Base-by-base conservation (phyloP, 371 early-diverging fungal genomes). In the Entomophthora muscae region DNA sequence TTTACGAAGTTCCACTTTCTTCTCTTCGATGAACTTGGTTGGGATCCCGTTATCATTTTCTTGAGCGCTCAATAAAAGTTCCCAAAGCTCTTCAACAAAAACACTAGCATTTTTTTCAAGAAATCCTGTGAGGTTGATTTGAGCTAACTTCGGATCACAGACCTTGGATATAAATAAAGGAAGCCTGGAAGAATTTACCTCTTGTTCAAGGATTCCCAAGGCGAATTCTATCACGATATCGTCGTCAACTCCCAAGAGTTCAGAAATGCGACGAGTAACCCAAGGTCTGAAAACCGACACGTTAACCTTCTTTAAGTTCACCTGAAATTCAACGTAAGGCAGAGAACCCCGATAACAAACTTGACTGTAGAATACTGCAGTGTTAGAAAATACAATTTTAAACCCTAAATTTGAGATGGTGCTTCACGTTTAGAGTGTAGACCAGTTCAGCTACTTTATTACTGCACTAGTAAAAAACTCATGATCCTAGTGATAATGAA, bases 101-200 rank as follows among this genome's bases (percentile, higher is more conserved):
- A 65, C 67, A 52, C 78, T 78, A 1, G 98, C 78, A 52, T 90
- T 88, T 59, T 78, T 75, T 66, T 93, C 93, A 52, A 97, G 71
- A 70, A 97, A 97, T 17, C 95, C 95, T 0, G 93, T 91, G n/a
- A 97, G 75, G 68, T 91, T 89, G 72, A 95, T 90, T 73, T 97
- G 98, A 80, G 95, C 86, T 42, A 76, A 68, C 64, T 82, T 82
- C 32, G 95, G 92, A 73, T 97, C 95, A 12, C 85, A 82, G 7
- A 74, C 73, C 83, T 86, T 61, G 2, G 53, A 63, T 24, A 28
- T 29, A 29, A 51, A 52, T 24, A 63, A 23, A 55, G 53, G 3
- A 57, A 5, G 61, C 22, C 23, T 13, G 1, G 21, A 52, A 22
- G 27, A 42, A 53, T 73, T 67, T 76, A 88, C 88, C 71, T 79